Conservation (phyloP, 768 basidiomycete genomes). For the Amanita thiersii region DNA sequence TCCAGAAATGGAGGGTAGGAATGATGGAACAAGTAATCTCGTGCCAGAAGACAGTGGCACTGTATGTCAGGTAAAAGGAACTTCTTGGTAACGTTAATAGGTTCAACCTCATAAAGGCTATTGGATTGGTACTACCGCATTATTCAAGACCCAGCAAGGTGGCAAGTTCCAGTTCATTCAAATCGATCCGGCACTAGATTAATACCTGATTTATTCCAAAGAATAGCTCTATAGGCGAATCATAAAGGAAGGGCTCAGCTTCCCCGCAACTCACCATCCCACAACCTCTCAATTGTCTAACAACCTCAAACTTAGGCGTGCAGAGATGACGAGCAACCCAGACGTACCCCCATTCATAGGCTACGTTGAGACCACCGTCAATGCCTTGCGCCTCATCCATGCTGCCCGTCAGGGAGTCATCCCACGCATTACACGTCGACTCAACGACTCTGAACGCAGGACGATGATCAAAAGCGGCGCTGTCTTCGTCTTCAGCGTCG, state of each 20-base stretch:
- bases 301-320: conserved; percentile 45
- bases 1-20: conserved; percentile 15
- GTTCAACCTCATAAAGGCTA: conserved; percentile 29
- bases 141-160: conserved; percentile 19
- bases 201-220: conserved; percentile 30
- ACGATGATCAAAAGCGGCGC: conserved; percentile 60
- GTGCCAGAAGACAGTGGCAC: conserved; percentile 35
- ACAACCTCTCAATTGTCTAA: conserved; percentile 40
- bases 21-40: conserved; percentile 26
- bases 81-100: conserved; percentile 34
- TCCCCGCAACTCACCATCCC: conserved; percentile 32
- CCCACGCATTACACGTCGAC: conserved; percentile 73
- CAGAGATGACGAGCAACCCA: conserved; percentile 42
- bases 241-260: conserved; percentile 35
- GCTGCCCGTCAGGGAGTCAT: conserved; percentile 74
- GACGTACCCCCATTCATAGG: conserved; percentile 66
- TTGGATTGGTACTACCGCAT: conserved; percentile 31
- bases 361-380: conserved; percentile 73
- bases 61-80: conserved; percentile 31
- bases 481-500: conserved; percentile 83
- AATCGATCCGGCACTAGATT: conserved; percentile 30
- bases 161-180: conserved; percentile 20
- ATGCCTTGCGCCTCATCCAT: conserved; percentile 78
- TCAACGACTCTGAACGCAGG: conserved; percentile 74
- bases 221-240: conserved; percentile 25